Evolutionary conservation across 257 asterid species (phyloP).

Genomic region (Craterostigma plantagineum): DNA sequence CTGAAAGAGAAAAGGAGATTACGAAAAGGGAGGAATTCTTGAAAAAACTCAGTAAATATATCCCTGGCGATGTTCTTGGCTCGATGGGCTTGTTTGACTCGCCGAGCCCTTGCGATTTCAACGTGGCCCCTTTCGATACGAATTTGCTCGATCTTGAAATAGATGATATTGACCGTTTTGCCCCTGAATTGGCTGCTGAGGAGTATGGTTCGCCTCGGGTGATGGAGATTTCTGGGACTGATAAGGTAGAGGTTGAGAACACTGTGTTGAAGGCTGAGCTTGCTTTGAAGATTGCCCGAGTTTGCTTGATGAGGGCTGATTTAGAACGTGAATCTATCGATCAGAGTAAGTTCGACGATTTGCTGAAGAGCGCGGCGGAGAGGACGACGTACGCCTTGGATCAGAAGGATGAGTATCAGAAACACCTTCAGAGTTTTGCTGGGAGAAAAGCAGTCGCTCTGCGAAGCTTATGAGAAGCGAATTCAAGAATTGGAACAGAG

Average conservation of each 20-base stretch:
- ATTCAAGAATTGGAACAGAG: conserved; percentile 83
- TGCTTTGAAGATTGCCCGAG: conserved; percentile 75
- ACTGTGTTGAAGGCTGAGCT: conserved; percentile 88
- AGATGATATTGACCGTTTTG: conserved; percentile 66
- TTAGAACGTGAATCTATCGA: conserved; percentile 50
- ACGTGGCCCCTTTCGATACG: conserved; percentile 62
- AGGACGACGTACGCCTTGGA: conserved; percentile 76
- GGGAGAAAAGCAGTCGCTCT: conserved; percentile 52
- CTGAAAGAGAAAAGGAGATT: conserved; percentile 62
- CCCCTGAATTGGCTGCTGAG: conserved; percentile 71
- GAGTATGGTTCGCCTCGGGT: conserved; percentile 40
- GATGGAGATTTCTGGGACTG: conserved; percentile 90
- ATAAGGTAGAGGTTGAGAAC: conserved; percentile 90
- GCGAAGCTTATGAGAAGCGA: conserved; percentile 78
- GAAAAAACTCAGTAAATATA: conserved; percentile 39
- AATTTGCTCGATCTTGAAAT: conserved; percentile 63
- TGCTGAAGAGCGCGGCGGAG: too few relatives aligned
- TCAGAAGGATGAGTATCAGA: conserved; percentile 57
- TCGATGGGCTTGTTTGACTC: conserved; percentile 78
- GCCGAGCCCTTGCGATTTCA: conserved; percentile 80
- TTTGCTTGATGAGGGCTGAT: conserved; percentile 52
- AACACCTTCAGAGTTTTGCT: conserved; percentile 60
- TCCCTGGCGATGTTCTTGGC: conserved; percentile 72
- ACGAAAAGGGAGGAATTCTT: conserved; percentile 74
- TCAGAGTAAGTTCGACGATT: conserved; percentile 35